A percentile compares a stretch with the other conserved stretches of the same genome.
Conservation (phyloP, 257 asterid species). For the Avicennia marina region DNA sequence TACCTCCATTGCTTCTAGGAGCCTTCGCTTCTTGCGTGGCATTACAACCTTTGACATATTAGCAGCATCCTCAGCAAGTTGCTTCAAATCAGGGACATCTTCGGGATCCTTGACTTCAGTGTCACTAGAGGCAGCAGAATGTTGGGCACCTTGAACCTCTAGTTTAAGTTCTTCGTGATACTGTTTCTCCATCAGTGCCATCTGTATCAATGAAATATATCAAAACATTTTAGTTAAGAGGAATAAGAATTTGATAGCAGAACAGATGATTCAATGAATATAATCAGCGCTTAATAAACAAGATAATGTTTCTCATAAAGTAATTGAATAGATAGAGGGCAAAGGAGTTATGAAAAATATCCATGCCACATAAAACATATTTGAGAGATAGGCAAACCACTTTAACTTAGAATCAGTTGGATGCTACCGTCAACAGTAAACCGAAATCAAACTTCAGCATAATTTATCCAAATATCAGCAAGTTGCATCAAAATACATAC, state of each 20-base stretch:
- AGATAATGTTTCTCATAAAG: background rate
- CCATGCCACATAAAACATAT: no score
- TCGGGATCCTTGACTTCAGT: slow-evolving; percentile 30
- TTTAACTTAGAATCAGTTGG: no score
- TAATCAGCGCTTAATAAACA: background rate
- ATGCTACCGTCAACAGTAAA: background rate
- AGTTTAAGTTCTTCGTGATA: slow-evolving; percentile 57
- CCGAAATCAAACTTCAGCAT: background rate
- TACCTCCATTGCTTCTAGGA: slow-evolving; percentile 67
- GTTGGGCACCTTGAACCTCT: slow-evolving; percentile 49
- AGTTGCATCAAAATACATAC: slow-evolving; percentile 24
- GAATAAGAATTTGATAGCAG: background rate
- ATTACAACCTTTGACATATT: slow-evolving; percentile 41
- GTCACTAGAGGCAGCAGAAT: slow-evolving; percentile 25
- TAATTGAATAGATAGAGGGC: no score
- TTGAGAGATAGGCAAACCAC: no score
- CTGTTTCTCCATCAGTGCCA: slow-evolving; percentile 48
- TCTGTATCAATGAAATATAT: slow-evolving; percentile 39
- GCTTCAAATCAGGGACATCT: slow-evolving; percentile 36
- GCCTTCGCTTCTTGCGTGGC: slow-evolving; percentile 60
- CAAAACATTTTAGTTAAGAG: background rate
- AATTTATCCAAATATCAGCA: background rate
- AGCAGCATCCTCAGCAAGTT: slow-evolving; percentile 48
- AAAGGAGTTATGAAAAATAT: no score
- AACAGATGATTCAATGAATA: background rate